These are phyloP conservation scores for Prunus fruticosa DNA, from an alignment of 306 rosid genomes.

Conservation along the genomic window DNA sequence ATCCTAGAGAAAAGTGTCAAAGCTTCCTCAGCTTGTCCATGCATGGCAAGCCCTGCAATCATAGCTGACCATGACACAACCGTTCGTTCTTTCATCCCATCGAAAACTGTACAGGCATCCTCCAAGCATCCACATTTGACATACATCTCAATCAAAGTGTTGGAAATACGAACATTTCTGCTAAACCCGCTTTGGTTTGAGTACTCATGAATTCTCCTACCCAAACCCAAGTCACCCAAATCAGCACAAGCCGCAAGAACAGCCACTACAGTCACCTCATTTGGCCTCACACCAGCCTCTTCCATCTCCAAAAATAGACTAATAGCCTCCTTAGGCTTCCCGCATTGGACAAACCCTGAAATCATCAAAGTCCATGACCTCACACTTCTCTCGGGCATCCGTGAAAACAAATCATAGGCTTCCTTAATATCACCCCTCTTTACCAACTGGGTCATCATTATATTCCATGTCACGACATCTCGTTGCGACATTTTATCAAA, in stretches of 20 bases:
- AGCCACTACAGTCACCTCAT: constrained; percentile 47
- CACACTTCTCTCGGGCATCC: constrained; percentile 40
- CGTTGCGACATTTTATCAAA: constrained; percentile 47
- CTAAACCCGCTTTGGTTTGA: constrained; percentile 32
- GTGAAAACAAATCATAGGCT: constrained; percentile 42
- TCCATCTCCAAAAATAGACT: constrained; percentile 42
- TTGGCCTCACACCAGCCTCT: constrained; percentile 42
- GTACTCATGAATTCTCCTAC: constrained; percentile 44
- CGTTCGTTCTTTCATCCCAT: constrained; percentile 33
- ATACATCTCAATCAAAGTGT: constrained; percentile 52
- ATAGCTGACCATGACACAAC: constrained; percentile 60
- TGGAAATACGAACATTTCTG: constrained; percentile 33
- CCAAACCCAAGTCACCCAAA: constrained; percentile 46
- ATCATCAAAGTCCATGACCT: constrained; percentile 69
- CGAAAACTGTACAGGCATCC: constrained; percentile 36
- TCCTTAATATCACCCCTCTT: constrained; percentile 25
- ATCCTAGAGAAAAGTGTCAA: constrained; percentile 33
- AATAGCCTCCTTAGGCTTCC: constrained; percentile 49
- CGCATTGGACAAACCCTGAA: constrained; percentile 47
- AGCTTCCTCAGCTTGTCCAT: constrained; percentile 52
- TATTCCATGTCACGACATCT: constrained; percentile 53
- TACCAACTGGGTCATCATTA: constrained; percentile 44
- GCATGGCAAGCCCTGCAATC: constrained; percentile 52
- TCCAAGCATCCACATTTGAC: constrained; percentile 61
- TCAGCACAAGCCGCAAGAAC: constrained; percentile 57